A percentile compares a stretch with the other conserved stretches of the same genome.
phyloP scores from a whole-genome alignment of 352 stramenopile genomes.

The Phytopythium sindhum region DNA sequence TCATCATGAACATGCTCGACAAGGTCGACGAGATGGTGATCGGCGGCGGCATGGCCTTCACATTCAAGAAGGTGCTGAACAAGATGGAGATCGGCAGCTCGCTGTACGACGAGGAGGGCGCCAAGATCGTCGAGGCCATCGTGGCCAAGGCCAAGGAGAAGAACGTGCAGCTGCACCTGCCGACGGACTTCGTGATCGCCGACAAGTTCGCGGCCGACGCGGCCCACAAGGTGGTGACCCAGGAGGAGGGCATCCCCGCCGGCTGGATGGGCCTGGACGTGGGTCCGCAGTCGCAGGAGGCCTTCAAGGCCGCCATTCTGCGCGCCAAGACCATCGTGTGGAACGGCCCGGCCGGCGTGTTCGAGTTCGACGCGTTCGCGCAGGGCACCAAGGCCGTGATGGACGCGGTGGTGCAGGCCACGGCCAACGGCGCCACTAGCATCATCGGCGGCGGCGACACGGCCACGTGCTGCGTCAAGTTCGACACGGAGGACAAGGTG shows the following conservation, averaged over 20 bases:
- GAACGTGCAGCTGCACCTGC: constrained; percentile 97
- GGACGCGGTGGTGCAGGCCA: constrained; percentile 95
- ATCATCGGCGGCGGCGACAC: constrained; percentile 99
- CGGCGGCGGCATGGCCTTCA: constrained; percentile 99
- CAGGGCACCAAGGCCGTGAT: constrained; percentile 95
- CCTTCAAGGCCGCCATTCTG: constrained; percentile 28
- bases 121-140: constrained; percentile 88
- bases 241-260: constrained; percentile 76
- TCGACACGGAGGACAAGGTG: constrained; percentile 87
- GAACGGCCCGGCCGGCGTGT: constrained; percentile 99
- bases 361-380: constrained; percentile 98
- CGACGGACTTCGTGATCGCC: constrained; percentile 97
- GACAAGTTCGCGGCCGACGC: constrained; percentile 97
- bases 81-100: constrained; percentile 95
- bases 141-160: constrained; percentile 98
- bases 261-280: constrained; percentile 95
- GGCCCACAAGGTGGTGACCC: constrained; percentile 86
- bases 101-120: constrained; percentile 88
- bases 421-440: constrained; percentile 91
- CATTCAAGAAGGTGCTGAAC: constrained; percentile 97
- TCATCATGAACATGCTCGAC: constrained; percentile 99
- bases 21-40: constrained; percentile 99
- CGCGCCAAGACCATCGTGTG: constrained; percentile 45
- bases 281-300: constrained; percentile 47
- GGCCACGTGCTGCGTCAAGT: constrained; percentile 87